Evolutionary conservation across 805 yeast genomes (phyloP).

Genomic region (Hanseniaspora taiwanica): DNA sequence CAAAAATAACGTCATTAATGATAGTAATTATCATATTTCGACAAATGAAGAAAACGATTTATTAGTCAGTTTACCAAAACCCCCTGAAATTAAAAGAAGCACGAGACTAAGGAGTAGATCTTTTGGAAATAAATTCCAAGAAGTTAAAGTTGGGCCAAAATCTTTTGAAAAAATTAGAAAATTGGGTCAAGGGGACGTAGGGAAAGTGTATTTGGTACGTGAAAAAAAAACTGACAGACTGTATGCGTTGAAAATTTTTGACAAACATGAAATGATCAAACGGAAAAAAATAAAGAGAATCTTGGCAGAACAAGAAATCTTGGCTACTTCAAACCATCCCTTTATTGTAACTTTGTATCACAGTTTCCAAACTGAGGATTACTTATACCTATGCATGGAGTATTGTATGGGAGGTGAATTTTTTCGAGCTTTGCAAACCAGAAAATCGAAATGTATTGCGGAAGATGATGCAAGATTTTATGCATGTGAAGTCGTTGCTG

Average conservation of each 20-base stretch:
- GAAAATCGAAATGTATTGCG: constrained; percentile 69
- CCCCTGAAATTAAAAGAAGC: constrained; percentile 16
- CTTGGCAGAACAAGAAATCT: constrained; percentile 89
- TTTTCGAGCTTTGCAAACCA: constrained; percentile 86
- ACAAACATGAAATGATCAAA: constrained; percentile 87
- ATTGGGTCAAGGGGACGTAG: constrained; percentile 97
- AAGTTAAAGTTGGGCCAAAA: constrained; percentile 71
- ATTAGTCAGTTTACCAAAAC: background rate
- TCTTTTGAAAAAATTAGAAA: constrained; percentile 81
- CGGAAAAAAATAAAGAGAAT: constrained; percentile 91
- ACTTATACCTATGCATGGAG: constrained; percentile 90
- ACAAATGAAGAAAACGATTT: background rate
- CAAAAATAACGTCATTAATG: background rate
- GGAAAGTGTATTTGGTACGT: constrained; percentile 84
- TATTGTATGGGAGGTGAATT: constrained; percentile 99
- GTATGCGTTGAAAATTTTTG: constrained; percentile 86
- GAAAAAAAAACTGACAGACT: constrained; percentile 63
- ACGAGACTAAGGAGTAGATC: constrained; percentile 31
- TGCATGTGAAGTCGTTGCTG: constrained; percentile 95
- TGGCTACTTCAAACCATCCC: constrained; percentile 92
- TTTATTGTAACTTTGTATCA: constrained; percentile 93
- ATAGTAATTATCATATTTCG: background rate
- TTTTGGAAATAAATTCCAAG: constrained; percentile 54
- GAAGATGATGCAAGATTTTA: constrained; percentile 88
- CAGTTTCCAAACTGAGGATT: constrained; percentile 89